These are phyloP conservation scores for Alternaria angustiovoidea DNA, from an alignment of 2,329 filamentous ascomycete genomes.

Conservation along the genomic window DNA sequence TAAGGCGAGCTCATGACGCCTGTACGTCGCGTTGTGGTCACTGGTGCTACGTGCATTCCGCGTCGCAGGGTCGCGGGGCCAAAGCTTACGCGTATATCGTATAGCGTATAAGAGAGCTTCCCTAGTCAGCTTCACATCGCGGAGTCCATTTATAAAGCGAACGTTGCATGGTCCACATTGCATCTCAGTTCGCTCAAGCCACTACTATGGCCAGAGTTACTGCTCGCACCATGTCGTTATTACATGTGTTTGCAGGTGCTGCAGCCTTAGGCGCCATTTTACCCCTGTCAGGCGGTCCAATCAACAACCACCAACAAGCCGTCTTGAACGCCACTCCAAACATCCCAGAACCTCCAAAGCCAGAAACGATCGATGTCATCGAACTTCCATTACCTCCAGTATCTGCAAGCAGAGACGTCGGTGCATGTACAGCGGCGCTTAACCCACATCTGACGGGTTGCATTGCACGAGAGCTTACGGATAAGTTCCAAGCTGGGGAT, in stretches of 20 bases:
- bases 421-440: constrained; percentile 45
- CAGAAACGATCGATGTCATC: constrained; percentile 35
- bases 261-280: neutral
- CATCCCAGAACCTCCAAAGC: neutral
- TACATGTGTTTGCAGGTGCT: neutral
- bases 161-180: neutral
- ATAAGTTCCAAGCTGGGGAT: constrained; percentile 37
- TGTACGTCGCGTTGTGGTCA: neutral
- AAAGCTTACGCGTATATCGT: constrained; percentile 3
- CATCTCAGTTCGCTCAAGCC: neutral
- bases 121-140: neutral
- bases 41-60: neutral
- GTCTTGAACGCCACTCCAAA: neutral
- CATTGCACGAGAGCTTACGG: constrained; percentile 29
- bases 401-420: constrained; percentile 26
- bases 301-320: neutral
- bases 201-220: neutral
- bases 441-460: constrained; percentile 53
- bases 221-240: neutral
- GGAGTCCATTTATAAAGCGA: neutral
- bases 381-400: constrained; percentile 53
- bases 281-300: neutral
- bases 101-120: neutral
- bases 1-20: neutral
- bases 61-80: neutral